Conservation (phyloP, 73 alveolate genomes). For the Stentor coeruleus region DNA sequence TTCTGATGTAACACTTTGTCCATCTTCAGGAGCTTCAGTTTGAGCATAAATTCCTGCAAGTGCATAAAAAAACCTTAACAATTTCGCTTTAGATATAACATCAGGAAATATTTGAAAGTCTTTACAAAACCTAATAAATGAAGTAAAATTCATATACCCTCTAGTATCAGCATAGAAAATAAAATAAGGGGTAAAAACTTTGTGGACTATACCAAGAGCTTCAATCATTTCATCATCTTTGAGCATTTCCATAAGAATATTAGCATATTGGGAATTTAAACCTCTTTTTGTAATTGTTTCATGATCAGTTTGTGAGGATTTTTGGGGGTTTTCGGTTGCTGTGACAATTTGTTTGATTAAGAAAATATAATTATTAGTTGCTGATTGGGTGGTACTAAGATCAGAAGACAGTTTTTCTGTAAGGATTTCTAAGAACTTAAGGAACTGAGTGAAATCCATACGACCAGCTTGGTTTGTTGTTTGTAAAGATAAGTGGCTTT, state of each 20-base stretch:
- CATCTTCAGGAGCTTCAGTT: conserved; percentile 32
- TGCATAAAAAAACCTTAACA: conserved; percentile 53
- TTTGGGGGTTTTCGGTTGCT: conserved; percentile 23
- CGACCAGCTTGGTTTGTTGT: conserved; percentile 32
- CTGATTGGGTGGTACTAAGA: background rate
- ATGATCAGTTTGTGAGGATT: conserved; percentile 21
- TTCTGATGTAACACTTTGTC: background rate
- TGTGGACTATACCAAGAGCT: conserved; percentile 60
- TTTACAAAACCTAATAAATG: conserved; percentile 56
- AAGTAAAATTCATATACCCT: conserved; percentile 51
- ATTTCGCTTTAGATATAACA: conserved; percentile 48
- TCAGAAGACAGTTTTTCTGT: conserved; percentile 40
- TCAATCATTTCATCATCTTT: conserved; percentile 60
- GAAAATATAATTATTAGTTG: conserved; percentile 25
- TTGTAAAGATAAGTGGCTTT: background rate
- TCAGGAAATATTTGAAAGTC: conserved; percentile 76
- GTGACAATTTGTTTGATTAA: conserved; percentile 31
- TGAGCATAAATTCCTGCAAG: conserved; percentile 46
- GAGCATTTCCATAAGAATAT: conserved; percentile 63
- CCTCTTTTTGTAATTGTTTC: conserved; percentile 3
- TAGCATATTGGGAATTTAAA: conserved; percentile 35
- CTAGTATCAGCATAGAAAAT: conserved; percentile 45
- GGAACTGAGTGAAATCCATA: conserved; percentile 55
- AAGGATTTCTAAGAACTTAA: conserved; percentile 37
- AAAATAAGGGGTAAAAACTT: conserved; percentile 47